These are phyloP conservation scores for Fomitopsis palustris DNA, from an alignment of 1,284 basidiomycete species.

Conservation along the genomic window DNA sequence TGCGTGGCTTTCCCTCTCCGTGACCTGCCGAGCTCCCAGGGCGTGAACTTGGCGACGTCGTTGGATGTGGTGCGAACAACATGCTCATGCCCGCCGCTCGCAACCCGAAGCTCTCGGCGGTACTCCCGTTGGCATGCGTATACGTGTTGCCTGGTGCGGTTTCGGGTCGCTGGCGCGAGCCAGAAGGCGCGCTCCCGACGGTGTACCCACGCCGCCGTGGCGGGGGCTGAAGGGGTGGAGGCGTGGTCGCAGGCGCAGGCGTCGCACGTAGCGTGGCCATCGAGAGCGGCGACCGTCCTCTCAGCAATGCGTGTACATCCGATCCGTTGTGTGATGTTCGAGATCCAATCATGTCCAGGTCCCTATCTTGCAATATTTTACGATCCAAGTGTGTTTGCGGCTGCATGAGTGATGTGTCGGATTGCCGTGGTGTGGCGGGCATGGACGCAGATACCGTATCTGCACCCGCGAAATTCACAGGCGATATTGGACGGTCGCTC, in stretches of 20 bases:
- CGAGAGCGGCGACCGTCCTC: neutral
- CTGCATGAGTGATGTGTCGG: conserved; percentile 10
- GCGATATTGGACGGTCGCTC: conserved; percentile 23
- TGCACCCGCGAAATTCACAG: conserved; percentile 19
- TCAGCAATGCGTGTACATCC: neutral
- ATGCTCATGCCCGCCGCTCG: conserved; percentile 15
- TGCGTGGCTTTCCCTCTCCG: conserved; percentile 24
- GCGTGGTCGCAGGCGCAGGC: conserved; percentile 10
- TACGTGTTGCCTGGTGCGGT: conserved; percentile 21
- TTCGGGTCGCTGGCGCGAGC: conserved; percentile 9
- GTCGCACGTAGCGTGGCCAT: neutral
- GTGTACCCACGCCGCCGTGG: conserved; percentile 50
- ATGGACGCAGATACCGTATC: conserved; percentile 7
- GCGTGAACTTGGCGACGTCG: conserved; percentile 12
- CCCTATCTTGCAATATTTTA: conserved; percentile 51
- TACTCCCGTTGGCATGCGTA: conserved; percentile 31
- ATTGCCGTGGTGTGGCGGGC: conserved; percentile 13
- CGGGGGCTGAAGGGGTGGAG: conserved; percentile 59
- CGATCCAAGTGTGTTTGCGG: conserved; percentile 32
- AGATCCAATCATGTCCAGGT: conserved; percentile 18
- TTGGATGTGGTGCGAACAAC: conserved; percentile 4
- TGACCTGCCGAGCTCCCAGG: neutral
- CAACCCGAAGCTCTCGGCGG: conserved; percentile 34
- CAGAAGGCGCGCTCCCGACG: conserved; percentile 18
- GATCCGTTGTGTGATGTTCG: neutral